Conservation (phyloP, 2,329 filamentous ascomycete species). For the Calonectria multiphialidica region DNA sequence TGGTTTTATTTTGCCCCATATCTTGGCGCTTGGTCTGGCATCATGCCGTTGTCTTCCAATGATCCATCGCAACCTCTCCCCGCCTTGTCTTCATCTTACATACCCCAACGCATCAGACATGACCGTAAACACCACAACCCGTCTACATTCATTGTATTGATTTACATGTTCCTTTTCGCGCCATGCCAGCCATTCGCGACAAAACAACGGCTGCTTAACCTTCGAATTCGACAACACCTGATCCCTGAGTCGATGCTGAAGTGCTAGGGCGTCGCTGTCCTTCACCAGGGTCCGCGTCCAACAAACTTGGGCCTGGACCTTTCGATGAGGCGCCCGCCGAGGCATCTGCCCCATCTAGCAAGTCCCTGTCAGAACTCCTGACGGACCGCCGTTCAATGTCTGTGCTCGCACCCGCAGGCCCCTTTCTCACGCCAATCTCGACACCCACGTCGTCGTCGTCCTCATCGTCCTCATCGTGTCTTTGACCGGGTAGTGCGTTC, state of each 20-base stretch:
- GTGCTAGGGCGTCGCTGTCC: conserved; percentile 43
- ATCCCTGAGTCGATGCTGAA: conserved; percentile 44
- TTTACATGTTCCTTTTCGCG: conserved; percentile 29
- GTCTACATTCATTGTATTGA: conserved; percentile 29
- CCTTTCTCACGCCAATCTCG: conserved; percentile 55
- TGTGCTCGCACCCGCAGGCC: conserved; percentile 53
- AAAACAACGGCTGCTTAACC: conserved; percentile 41
- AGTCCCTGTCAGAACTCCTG: conserved; percentile 75
- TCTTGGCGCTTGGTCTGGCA: conserved; percentile 14
- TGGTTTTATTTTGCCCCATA: conserved; percentile 21
- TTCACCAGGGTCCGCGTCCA: conserved; percentile 47
- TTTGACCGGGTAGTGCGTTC: conserved; percentile 75
- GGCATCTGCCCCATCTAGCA: conserved; percentile 81
- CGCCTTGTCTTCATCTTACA: conserved; percentile 3
- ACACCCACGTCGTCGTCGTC: conserved; percentile 69
- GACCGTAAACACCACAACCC: conserved; percentile 20
- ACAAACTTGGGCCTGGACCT: conserved; percentile 47
- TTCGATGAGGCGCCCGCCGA: conserved; percentile 65
- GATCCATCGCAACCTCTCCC: conserved; percentile 22
- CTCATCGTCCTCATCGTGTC: conserved; percentile 78
- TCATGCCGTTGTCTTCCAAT: conserved; percentile 26
- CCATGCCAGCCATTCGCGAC: neutral
- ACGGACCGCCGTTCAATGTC: conserved; percentile 75
- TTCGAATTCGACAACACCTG: conserved; percentile 58
- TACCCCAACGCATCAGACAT: conserved; percentile 28